Evolutionary conservation across 441 rosid genomes (phyloP), one percentile per base, ranked within the genome.

Genomic region (Gossypium aridum): DNA sequence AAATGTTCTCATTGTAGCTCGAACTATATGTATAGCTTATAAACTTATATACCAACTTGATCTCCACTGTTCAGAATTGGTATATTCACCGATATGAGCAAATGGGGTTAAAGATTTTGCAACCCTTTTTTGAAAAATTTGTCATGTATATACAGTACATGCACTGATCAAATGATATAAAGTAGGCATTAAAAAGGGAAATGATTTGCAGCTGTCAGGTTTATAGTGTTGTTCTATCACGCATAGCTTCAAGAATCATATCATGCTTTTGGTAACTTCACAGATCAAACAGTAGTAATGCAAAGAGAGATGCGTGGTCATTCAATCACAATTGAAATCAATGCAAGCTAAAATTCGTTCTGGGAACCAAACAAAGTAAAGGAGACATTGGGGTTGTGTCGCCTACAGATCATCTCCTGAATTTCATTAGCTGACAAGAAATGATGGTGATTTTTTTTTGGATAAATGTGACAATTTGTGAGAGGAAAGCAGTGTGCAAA

Each of bases 401-500:
- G 23, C 31, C 37, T 26, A 23, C 19, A 25, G 37, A 4, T 31
- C 37, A 31, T 31, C 37, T 31, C 37, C 34, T 4, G 16, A 16
- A 26, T 26, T 8, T 57, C 26, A 20, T 57, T 51, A 69, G 72
- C 25, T 51, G 72, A 53, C 72, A 69, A 57, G 16, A 69, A 51
- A 69, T 26, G 61, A 45, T 69, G 61, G 56, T 53, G 13, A 19
- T 25, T 25, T 19, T 69, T 69, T 51, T 53, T 14, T 49, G 9
- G 43, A 68, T 68, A 31, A 16, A 51, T 53, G 37, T 51, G 73
- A 69, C 62, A 53, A 16, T 17, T 28, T 69, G 49, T 53, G 73
- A 70, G 12, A 16, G 62, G 47, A 70, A 70, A 70, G 73, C 73
- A 70, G 73, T 70, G 73, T 9, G 19, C n/a, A n/a, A 25, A 68